Evolutionary conservation across 805 yeast genomes (phyloP).

Genomic region (Metschnikowia noctiluminum): DNA sequence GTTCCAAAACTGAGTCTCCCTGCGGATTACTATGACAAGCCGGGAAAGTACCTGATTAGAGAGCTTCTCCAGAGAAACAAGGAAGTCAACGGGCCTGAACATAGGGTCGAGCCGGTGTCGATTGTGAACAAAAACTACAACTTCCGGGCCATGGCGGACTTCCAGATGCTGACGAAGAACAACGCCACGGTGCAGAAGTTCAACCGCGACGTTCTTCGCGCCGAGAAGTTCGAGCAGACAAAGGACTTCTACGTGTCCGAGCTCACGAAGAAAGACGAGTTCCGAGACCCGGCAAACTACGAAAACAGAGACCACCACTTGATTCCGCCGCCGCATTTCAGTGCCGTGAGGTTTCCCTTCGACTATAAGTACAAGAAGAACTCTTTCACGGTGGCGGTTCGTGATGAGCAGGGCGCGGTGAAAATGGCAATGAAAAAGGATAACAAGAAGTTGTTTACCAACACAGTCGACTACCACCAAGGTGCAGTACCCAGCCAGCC

Average conservation of each 20-base stretch:
- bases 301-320: conserved; percentile 49
- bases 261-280: conserved; percentile 28
- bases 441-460: conserved; percentile 51
- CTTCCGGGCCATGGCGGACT: conserved; percentile 85
- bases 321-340: conserved; percentile 85
- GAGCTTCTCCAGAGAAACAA: conserved; percentile 37
- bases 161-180: conserved; percentile 65
- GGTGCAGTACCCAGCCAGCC: conserved; percentile 48
- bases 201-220: conserved; percentile 23
- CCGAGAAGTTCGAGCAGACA: conserved; percentile 24
- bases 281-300: conserved; percentile 21
- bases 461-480: conserved; percentile 46
- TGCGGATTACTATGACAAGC: conserved; percentile 28
- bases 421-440: conserved; percentile 44
- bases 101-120: conserved; percentile 57
- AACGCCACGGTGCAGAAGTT: conserved; percentile 38
- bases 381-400: conserved; percentile 47
- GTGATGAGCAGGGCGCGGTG: conserved; percentile 58
- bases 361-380: conserved; percentile 76
- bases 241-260: conserved; percentile 23
- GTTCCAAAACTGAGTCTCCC: conserved; percentile 55
- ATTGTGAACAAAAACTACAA: conserved; percentile 65
- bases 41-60: conserved; percentile 38
- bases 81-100: conserved; percentile 21
- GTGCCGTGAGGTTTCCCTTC: conserved; percentile 72